Conservation (phyloP, 805 yeast species). For the Dipodascus geniculatus region DNA sequence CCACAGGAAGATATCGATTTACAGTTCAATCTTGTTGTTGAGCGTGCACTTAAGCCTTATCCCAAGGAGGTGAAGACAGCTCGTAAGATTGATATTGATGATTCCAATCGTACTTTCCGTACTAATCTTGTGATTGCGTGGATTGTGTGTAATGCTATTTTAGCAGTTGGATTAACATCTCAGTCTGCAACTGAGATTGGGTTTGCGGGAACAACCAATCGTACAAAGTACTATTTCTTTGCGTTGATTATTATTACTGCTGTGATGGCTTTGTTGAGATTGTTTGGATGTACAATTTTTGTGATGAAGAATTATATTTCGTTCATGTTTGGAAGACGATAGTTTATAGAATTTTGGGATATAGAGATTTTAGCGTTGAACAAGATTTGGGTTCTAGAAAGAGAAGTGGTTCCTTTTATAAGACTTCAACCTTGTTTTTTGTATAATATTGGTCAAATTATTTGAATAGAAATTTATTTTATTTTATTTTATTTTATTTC, state of each 20-base stretch:
- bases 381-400: background rate
- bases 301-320: conserved; percentile 23
- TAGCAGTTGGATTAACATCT: conserved; percentile 29
- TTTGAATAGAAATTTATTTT: too few relatives aligned
- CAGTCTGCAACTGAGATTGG: conserved; percentile 24
- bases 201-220: conserved; percentile 28
- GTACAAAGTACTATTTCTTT: conserved; percentile 29
- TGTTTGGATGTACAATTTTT: conserved; percentile 41
- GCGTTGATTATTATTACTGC: conserved; percentile 54
- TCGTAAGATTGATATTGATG: conserved; percentile 19
- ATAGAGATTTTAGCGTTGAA: background rate
- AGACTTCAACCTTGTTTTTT: too few relatives aligned
- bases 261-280: conserved; percentile 44
- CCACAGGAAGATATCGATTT: conserved; percentile 42
- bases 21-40: conserved; percentile 34
- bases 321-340: conserved; percentile 12
- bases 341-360: conserved; percentile 16
- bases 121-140: conserved; percentile 29
- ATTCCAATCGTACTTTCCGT: conserved; percentile 30
- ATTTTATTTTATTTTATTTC: too few relatives aligned
- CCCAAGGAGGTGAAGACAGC: conserved; percentile 15
- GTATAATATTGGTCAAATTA: too few relatives aligned
- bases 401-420: background rate
- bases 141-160: conserved; percentile 28
- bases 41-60: conserved; percentile 42